Conservation (phyloP, 139 green algal species). For the Deuterostichococcus epilithicus region DNA sequence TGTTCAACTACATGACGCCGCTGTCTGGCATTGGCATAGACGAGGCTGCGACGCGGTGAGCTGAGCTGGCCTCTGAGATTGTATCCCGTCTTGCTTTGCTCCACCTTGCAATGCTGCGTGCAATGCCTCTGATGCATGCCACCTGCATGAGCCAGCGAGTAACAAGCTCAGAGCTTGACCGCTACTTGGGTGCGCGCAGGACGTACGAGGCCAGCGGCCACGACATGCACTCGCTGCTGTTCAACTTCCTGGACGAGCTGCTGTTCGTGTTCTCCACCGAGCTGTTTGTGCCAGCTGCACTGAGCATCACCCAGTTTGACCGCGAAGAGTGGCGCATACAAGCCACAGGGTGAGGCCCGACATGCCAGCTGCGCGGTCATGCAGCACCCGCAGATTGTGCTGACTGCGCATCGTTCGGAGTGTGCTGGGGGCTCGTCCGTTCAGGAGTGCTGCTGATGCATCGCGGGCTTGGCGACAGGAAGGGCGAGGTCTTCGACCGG, state of each 20-base stretch:
- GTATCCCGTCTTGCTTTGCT: too few relatives aligned
- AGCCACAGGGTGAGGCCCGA: constrained; percentile 28
- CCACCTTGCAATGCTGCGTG: too few relatives aligned
- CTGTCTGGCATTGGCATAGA: constrained; percentile 37
- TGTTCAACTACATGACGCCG: constrained; percentile 89
- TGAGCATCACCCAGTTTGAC: constrained; percentile 57
- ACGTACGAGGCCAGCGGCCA: constrained; percentile 53
- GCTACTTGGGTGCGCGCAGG: constrained; percentile 26
- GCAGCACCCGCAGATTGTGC: not conserved
- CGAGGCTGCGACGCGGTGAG: not conserved
- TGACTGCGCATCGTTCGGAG: too few relatives aligned
- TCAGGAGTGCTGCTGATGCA: not conserved
- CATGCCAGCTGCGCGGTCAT: not conserved
- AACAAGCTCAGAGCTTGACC: too few relatives aligned
- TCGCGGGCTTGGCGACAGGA: constrained; percentile 9
- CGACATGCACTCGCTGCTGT: constrained; percentile 78
- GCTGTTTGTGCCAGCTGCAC: constrained; percentile 47
- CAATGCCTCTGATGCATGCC: too few relatives aligned
- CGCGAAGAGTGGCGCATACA: constrained; percentile 32
- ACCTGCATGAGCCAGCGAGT: too few relatives aligned
- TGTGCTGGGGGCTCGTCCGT: too few relatives aligned
- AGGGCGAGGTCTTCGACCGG: constrained; percentile 64
- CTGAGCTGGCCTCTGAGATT: too few relatives aligned
- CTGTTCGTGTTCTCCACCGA: constrained; percentile 77
- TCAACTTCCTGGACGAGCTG: constrained; percentile 80